phyloP scores from a whole-genome alignment of 1,284 basidiomycete species.

The Xanthoconium separans region DNA sequence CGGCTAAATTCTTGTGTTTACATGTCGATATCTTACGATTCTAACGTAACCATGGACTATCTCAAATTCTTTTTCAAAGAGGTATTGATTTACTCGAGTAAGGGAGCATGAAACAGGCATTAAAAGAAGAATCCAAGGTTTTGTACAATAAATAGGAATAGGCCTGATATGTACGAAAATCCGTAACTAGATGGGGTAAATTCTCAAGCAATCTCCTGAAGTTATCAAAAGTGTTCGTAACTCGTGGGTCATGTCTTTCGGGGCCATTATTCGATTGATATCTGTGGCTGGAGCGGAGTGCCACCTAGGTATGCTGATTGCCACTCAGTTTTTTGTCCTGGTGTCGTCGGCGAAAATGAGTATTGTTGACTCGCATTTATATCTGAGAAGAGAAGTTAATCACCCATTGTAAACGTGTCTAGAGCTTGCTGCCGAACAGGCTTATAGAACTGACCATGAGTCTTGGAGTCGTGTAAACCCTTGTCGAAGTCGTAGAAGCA shows the following conservation, averaged over 20 bases:
- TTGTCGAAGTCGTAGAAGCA: constrained; percentile 80
- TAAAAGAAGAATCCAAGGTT: constrained; percentile 15
- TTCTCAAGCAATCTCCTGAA: background rate
- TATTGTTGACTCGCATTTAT: constrained; percentile 49
- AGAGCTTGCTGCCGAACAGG: constrained; percentile 31
- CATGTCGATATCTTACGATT: background rate
- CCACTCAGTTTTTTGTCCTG: constrained; percentile 48
- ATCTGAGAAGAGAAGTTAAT: constrained; percentile 42
- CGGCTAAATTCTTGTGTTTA: background rate
- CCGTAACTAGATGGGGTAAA: constrained; percentile 1
- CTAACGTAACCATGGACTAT: background rate
- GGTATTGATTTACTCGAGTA: constrained; percentile 4
- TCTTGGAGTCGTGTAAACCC: constrained; percentile 68
- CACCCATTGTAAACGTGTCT: constrained; percentile 32
- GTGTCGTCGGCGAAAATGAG: constrained; percentile 37
- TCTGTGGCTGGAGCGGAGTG: constrained; percentile 40
- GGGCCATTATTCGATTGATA: constrained; percentile 48
- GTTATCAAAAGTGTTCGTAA: constrained; percentile 7
- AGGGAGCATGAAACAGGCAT: constrained; percentile 17
- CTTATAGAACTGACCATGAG: constrained; percentile 60
- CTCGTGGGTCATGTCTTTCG: background rate
- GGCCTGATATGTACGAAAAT: constrained; percentile 9
- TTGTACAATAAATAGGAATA: constrained; percentile 20
- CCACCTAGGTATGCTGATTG: constrained; percentile 36
- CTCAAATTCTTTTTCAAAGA: background rate